Evolutionary conservation across 1,139 yeast species (phyloP).

Genomic region (Lodderomyces oxycetoniae): DNA sequence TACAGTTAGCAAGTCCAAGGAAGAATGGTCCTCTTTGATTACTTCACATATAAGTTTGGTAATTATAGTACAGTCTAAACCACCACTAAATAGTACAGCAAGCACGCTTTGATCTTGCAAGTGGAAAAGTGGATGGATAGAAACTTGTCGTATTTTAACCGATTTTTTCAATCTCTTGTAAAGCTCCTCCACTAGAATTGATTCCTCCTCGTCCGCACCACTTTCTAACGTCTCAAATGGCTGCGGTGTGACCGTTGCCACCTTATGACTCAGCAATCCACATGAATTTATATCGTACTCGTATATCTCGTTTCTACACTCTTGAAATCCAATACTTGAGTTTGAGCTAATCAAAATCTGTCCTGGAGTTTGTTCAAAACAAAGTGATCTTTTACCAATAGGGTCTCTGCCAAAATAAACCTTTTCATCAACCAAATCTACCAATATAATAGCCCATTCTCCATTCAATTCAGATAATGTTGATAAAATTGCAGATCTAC

Average conservation of each 20-base stretch:
- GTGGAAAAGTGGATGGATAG: slow-evolving; percentile 54
- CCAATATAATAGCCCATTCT: slow-evolving; percentile 69
- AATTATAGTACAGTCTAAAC: slow-evolving; percentile 82
- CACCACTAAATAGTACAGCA: slow-evolving; percentile 86
- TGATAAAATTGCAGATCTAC: slow-evolving; percentile 26
- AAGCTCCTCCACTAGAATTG: slow-evolving; percentile 15
- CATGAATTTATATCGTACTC: slow-evolving; percentile 26
- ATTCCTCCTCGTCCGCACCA: slow-evolving; percentile 3
- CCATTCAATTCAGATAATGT: slow-evolving; percentile 54
- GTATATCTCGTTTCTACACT: slow-evolving; percentile 54
- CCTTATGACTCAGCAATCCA: neutral
- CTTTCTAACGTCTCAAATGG: slow-evolving; percentile 6
- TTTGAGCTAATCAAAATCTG: slow-evolving; percentile 42
- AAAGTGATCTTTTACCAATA: slow-evolving; percentile 75
- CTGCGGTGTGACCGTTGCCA: slow-evolving; percentile 9
- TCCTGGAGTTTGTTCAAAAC: slow-evolving; percentile 25
- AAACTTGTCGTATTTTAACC: slow-evolving; percentile 46
- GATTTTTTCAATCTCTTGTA: slow-evolving; percentile 31
- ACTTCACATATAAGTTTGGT: slow-evolving; percentile 45
- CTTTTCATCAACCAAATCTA: slow-evolving; percentile 31
- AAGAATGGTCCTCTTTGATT: slow-evolving; percentile 10
- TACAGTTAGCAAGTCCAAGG: slow-evolving; percentile 77
- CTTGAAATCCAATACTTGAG: slow-evolving; percentile 34
- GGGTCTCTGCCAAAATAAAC: slow-evolving; percentile 81
- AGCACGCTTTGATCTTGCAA: slow-evolving; percentile 29